Evolutionary conservation across 768 basidiomycete genomes (phyloP).

Genomic region (Mycena amicta): DNA sequence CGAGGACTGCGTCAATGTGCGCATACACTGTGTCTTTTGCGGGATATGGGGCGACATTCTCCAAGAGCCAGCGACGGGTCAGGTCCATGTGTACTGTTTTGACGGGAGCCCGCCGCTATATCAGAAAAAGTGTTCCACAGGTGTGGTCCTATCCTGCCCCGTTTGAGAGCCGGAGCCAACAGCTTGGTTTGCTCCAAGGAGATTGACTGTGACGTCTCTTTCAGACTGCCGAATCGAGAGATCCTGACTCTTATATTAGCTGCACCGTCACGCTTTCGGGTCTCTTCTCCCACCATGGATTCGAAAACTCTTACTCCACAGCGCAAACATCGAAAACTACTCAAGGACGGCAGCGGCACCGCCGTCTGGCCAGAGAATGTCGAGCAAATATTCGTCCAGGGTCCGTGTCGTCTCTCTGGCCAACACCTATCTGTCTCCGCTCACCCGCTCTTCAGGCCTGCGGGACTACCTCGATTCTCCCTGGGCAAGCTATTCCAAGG

Average conservation of each 20-base stretch:
- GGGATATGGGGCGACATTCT: conserved; percentile 61
- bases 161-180: background rate
- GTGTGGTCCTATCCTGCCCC: conserved; percentile 16
- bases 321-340: conserved; percentile 80
- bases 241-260: too few species aligned
- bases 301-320: too few species aligned
- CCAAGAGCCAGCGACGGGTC: conserved; percentile 66
- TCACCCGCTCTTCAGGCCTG: conserved; percentile 50
- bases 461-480: conserved; percentile 80
- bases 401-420: conserved; percentile 39
- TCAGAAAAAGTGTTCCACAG: conserved; percentile 28
- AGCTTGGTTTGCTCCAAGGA: too few species aligned
- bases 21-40: conserved; percentile 57
- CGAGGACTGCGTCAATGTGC: conserved; percentile 65
- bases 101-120: background rate
- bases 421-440: conserved; percentile 1
- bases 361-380: conserved; percentile 85
- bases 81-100: conserved; percentile 31
- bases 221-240: background rate
- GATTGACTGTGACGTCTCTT: too few species aligned
- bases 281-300: too few species aligned
- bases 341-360: conserved; percentile 75
- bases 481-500: conserved; percentile 76
- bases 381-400: conserved; percentile 78
- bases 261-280: too few species aligned